Base-by-base conservation (phyloP, 139 green algal genomes). In the Coelastrella sp. region DNA sequence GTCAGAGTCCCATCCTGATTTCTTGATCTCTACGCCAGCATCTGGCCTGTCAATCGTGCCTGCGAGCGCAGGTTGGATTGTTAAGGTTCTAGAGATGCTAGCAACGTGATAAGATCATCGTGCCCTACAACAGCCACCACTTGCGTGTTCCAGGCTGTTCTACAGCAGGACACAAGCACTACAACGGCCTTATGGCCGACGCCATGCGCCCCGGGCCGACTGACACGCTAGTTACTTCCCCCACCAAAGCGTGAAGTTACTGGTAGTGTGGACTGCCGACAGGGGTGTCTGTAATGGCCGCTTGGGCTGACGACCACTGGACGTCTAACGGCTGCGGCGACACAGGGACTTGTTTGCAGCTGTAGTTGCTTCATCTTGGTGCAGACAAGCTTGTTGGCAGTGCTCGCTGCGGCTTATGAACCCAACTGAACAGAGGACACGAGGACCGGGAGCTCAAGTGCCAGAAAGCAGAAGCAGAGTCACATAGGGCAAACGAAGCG, bases 11-110 rank as follows among this genome's bases (percentile, higher is more conserved):
- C 86, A 90, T 23, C 86, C 86, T 5, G 20, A 60, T 5, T 79
- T 71, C 83, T 93, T 91, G 14, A 93, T 73, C 22, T 92, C 83
- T 19, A 90, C 58, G 7, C 86, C 87, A 19, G 82, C 56, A 61
- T 65, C 65, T 23, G 65, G 82, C 65, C 82, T 47, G 65, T 80
- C 65, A 20, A 88, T 22, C 22, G 74, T 73, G n/a, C 47, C 82
- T 88, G 65, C 82, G 66, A 32, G 68, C 61, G 11, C 11, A 47
- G 32, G 32, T 47, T 47, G 32, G 32, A 47, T 47, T 47, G 32
- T 47, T 47, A 47, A 47, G 32, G 1, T 47, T 47, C 32, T 47
- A 47, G 32, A 47, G 32, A 47, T 47, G 32, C 32, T 47, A 47
- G 32, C 32, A 47, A 47, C 32, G 32, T 47, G 32, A 47, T 47